phyloP scores from a whole-genome alignment of 164 flowering plant genomes.

The Piper longum region DNA sequence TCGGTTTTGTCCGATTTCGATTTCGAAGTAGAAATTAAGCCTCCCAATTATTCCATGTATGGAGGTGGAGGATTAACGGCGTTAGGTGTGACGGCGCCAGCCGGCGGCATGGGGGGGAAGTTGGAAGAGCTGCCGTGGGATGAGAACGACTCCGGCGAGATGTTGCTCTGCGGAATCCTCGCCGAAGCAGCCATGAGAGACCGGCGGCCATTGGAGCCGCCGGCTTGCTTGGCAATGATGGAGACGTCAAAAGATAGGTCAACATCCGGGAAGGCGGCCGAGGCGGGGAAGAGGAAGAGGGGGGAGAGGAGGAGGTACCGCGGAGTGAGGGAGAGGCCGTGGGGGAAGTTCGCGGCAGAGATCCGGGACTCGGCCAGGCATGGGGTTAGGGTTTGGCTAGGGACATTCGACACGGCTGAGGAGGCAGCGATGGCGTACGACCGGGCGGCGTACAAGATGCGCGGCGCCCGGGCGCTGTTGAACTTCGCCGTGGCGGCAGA shows the following conservation, averaged over 20 bases:
- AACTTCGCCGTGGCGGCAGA: constrained; percentile 11
- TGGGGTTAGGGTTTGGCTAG: constrained; percentile 16
- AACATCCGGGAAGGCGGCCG: background rate
- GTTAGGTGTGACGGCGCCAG: constrained; percentile 2
- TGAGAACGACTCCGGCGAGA: constrained; percentile 17
- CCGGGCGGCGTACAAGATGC: constrained; percentile 21
- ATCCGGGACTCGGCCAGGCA: constrained; percentile 20
- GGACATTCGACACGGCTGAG: constrained; percentile 13
- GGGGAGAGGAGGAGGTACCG: constrained; percentile 9
- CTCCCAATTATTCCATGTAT: too few relatives aligned
- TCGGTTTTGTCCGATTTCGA: too few relatives aligned
- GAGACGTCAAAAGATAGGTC: background rate
- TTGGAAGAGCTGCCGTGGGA: constrained; percentile 18
- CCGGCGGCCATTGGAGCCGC: constrained; percentile 7
- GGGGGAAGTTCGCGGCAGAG: constrained; percentile 21
- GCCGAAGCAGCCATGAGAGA: constrained; percentile 11
- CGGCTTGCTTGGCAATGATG: background rate
- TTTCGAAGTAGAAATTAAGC: too few relatives aligned
- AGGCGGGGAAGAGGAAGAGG: constrained; percentile 3
- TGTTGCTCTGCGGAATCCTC: constrained; percentile 15
- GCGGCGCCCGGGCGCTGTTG: constrained; percentile 17
- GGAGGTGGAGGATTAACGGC: background rate
- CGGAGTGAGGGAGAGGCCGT: constrained; percentile 20
- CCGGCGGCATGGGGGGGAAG: constrained; percentile 4
- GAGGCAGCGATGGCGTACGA: constrained; percentile 17